Evolutionary conservation across 2,329 filamentous ascomycete species (phyloP).

Genomic region (Fusarium tricinctum): DNA sequence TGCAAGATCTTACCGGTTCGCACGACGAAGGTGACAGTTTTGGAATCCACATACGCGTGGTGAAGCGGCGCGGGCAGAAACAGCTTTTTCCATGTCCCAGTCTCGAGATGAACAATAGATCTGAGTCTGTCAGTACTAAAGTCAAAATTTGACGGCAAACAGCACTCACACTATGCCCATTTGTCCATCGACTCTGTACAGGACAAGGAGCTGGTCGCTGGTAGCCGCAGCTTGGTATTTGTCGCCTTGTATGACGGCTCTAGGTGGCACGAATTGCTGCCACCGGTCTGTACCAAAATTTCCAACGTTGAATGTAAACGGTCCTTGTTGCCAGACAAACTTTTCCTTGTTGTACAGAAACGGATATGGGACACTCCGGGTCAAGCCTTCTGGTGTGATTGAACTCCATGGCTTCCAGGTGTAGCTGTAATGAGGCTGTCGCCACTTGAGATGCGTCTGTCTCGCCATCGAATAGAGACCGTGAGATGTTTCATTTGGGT

Average conservation of each 20-base stretch:
- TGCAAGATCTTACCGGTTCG: constrained; percentile 38
- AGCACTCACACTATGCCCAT: constrained; percentile 5
- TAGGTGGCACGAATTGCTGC: constrained; percentile 35
- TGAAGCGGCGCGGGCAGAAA: constrained; percentile 36
- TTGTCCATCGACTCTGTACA: constrained; percentile 4
- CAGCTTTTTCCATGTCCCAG: constrained; percentile 37
- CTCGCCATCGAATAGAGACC: constrained; percentile 34
- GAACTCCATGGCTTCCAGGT: constrained; percentile 33
- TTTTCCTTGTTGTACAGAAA: constrained; percentile 46
- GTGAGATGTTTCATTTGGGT: constrained; percentile 6
- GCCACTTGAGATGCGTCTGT: constrained; percentile 30
- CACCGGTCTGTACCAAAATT: constrained; percentile 42
- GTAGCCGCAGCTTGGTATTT: constrained; percentile 37
- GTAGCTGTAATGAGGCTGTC: constrained; percentile 11
- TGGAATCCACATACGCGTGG: constrained; percentile 37
- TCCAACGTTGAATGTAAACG: constrained; percentile 45
- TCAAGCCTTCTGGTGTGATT: not conserved
- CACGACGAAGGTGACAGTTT: constrained; percentile 42
- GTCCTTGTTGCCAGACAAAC: constrained; percentile 49
- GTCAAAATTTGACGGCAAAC: not conserved
- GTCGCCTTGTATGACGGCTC: constrained; percentile 35
- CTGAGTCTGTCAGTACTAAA: constrained; percentile 24
- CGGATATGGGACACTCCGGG: constrained; percentile 3
- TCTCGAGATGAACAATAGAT: constrained; percentile 40
- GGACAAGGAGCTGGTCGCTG: constrained; percentile 41